These are phyloP conservation scores for Rhizophagus sp. DNA, from an alignment of 192 early-diverging fungal genomes.

Conservation along the genomic window DNA sequence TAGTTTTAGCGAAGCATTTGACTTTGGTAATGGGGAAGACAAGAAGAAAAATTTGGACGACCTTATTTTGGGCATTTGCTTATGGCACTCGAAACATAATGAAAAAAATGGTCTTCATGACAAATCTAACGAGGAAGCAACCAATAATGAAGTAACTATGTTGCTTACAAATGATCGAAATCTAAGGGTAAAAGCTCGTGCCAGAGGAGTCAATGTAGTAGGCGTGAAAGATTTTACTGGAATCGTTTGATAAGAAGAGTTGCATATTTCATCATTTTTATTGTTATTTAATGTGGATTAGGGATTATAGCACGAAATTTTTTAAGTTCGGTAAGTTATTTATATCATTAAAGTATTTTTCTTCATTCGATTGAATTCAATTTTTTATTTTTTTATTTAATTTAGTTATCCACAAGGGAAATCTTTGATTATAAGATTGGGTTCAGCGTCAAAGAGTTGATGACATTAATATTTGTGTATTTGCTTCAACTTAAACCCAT, in stretches of 20 bases:
- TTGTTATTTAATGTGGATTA: background rate
- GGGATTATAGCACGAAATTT: background rate
- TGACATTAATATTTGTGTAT: background rate
- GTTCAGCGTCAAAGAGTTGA: background rate
- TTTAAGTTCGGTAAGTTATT: background rate
- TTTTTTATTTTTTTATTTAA: too few species aligned
- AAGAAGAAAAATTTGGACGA: slow-evolving; percentile 62
- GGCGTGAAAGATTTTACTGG: slow-evolving; percentile 38
- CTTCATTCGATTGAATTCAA: too few species aligned
- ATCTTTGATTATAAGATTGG: background rate
- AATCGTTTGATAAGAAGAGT: background rate
- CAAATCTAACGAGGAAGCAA: background rate
- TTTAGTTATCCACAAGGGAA: background rate
- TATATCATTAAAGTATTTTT: too few species aligned
- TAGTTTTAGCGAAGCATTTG: slow-evolving; percentile 44
- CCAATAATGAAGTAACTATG: slow-evolving; percentile 27
- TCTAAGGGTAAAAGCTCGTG: slow-evolving; percentile 57
- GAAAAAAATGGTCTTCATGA: background rate
- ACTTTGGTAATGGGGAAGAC: slow-evolving; percentile 48
- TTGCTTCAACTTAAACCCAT: background rate
- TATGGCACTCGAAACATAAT: slow-evolving; percentile 48
- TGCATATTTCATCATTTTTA: background rate
- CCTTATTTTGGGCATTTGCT: slow-evolving; percentile 53
- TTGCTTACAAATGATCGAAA: slow-evolving; percentile 63
- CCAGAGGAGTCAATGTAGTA: slow-evolving; percentile 50